Conservation (phyloP, 2,329 filamentous ascomycete genomes). For the Microdochium paspali region DNA sequence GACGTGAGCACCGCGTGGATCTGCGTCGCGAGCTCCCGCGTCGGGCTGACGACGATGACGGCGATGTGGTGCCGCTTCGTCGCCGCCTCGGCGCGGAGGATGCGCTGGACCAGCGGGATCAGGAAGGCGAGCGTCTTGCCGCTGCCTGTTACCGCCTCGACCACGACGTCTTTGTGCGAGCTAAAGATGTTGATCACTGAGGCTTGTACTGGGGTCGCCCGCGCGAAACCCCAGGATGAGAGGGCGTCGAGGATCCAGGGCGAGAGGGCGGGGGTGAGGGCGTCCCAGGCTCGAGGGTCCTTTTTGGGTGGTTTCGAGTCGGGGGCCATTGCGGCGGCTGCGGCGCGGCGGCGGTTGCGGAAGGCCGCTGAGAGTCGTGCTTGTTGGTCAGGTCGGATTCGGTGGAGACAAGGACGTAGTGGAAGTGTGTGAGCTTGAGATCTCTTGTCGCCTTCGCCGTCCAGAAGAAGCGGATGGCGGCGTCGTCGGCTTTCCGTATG, state of each 20-base stretch:
- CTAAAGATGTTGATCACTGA: conserved; percentile 83
- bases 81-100: conserved; percentile 71
- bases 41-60: conserved; percentile 87
- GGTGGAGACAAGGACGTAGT: no score
- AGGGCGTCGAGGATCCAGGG: conserved; percentile 84
- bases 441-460: no score
- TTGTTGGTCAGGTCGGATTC: no score
- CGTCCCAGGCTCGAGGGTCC: conserved; percentile 53
- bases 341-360: not conserved
- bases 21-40: conserved; percentile 82
- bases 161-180: conserved; percentile 84
- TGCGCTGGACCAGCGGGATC: conserved; percentile 72
- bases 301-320: conserved; percentile 27
- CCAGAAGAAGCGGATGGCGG: not conserved
- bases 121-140: conserved; percentile 85
- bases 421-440: no score
- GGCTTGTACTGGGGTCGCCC: conserved; percentile 92
- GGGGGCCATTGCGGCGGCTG: conserved; percentile 17
- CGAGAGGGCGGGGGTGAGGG: conserved; percentile 59
- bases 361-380: not conserved
- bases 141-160: conserved; percentile 85
- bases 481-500: not conserved
- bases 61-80: conserved; percentile 85
- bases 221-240: conserved; percentile 71
- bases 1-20: conserved; percentile 75